Conservation (phyloP, 1,284 basidiomycete species). For the Puccinia hordei region DNA sequence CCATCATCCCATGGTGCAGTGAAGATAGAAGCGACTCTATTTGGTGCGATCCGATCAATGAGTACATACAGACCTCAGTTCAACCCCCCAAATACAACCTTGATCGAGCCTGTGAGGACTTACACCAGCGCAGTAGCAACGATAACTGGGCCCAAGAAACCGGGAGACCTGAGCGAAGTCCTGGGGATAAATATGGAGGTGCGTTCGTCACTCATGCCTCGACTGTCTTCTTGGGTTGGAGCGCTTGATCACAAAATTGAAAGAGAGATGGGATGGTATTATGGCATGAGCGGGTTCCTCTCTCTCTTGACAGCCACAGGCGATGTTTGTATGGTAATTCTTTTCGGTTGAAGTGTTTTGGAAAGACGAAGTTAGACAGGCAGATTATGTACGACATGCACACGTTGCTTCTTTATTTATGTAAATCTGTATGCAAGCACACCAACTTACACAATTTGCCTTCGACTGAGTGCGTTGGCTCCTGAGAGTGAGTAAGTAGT, state of each 20-base stretch:
- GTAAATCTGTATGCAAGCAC: background rate
- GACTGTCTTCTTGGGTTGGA: background rate
- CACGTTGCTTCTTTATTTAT: too few species aligned
- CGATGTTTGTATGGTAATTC: background rate
- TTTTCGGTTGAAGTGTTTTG: background rate
- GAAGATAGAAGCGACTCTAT: slow-evolving; percentile 37
- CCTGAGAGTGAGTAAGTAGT: background rate
- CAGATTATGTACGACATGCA: background rate
- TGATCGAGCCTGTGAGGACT: background rate
- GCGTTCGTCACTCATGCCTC: background rate
- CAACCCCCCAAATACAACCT: background rate
- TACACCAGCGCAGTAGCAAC: slow-evolving; percentile 33
- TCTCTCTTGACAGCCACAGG: slow-evolving; percentile 2
- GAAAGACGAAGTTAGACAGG: background rate
- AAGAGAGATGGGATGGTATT: background rate
- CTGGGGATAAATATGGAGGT: slow-evolving; percentile 36
- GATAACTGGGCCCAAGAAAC: slow-evolving; percentile 38
- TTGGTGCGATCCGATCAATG: background rate
- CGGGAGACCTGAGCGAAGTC: slow-evolving; percentile 39
- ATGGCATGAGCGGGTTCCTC: background rate
- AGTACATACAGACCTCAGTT: background rate
- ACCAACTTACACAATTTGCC: background rate
- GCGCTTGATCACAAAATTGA: background rate
- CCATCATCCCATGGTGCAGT: slow-evolving; percentile 48
- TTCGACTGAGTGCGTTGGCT: background rate